A percentile compares a stretch with the other conserved stretches of the same genome.
phyloP scores from a whole-genome alignment of 116 monocot genomes.

The Trichopus zeylanicus region DNA sequence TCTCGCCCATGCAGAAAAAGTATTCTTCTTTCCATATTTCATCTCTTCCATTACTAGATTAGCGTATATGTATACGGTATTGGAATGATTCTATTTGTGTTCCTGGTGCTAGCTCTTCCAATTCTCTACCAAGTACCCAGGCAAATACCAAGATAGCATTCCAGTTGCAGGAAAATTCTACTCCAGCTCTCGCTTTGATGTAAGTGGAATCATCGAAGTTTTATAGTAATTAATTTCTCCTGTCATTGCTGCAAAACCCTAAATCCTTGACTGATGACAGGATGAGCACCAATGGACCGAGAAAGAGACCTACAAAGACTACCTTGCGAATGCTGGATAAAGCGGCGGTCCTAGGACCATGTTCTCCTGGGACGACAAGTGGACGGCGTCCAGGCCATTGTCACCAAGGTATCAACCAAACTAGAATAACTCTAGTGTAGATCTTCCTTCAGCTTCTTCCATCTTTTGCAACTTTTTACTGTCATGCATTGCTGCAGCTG shows the following conservation, averaged over 20 bases:
- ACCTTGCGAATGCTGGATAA: slow-evolving; percentile 11
- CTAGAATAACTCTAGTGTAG: neutral
- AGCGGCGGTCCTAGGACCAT: slow-evolving; percentile 28
- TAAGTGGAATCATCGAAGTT: slow-evolving; percentile 5
- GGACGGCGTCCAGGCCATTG: slow-evolving; percentile 41
- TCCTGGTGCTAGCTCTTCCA: slow-evolving; percentile 28
- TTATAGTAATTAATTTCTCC: too few species aligned
- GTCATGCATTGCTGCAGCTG: slow-evolving; percentile 26
- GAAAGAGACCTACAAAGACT: slow-evolving; percentile 19
- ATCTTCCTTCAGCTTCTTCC: neutral
- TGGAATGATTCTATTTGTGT: neutral
- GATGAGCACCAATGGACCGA: slow-evolving; percentile 68
- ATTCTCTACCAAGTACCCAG: slow-evolving; percentile 26
- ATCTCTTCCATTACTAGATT: neutral
- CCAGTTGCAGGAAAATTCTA: slow-evolving; percentile 24
- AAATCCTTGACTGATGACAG: slow-evolving; percentile 9
- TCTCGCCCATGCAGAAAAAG: slow-evolving; percentile 37
- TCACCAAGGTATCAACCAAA: slow-evolving; percentile 24
- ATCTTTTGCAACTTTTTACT: neutral
- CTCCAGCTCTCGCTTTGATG: slow-evolving; percentile 42
- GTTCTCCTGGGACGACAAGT: slow-evolving; percentile 73
- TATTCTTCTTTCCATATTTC: neutral
- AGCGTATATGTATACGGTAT: neutral
- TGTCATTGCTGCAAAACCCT: too few species aligned
- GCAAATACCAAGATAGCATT: slow-evolving; percentile 33